A percentile compares a stretch with the other conserved stretches of the same genome.
These are phyloP conservation scores for Mycogone perniciosa DNA, from an alignment of 2,329 filamentous ascomycete genomes.

Conservation along the genomic window DNA sequence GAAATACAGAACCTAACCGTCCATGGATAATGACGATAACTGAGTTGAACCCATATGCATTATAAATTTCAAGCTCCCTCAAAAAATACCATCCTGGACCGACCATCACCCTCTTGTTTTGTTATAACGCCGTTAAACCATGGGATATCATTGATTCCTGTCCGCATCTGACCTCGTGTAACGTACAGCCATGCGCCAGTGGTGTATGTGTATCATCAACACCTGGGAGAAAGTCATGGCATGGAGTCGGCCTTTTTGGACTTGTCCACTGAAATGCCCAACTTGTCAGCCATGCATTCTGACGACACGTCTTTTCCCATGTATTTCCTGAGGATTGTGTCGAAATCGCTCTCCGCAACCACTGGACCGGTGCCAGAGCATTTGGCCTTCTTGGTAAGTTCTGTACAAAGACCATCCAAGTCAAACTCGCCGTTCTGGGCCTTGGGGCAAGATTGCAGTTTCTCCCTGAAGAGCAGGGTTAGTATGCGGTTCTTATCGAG, in stretches of 20 bases:
- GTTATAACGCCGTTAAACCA: slow-evolving; percentile 11
- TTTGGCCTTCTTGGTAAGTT: slow-evolving; percentile 91
- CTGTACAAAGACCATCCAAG: slow-evolving; percentile 84
- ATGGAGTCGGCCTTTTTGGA: slow-evolving; percentile 17
- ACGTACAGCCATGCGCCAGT: slow-evolving; percentile 11
- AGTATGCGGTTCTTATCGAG: slow-evolving; percentile 26
- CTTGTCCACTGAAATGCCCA: slow-evolving; percentile 51
- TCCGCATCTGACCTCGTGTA: slow-evolving; percentile 4
- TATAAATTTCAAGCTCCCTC: slow-evolving; percentile 3
- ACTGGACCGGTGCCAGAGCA: slow-evolving; percentile 89
- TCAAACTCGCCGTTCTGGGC: slow-evolving; percentile 90
- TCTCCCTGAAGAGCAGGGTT: slow-evolving; percentile 62
- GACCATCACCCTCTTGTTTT: slow-evolving; percentile 6
- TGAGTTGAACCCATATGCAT: slow-evolving; percentile 1
- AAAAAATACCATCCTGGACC: slow-evolving; percentile 1
- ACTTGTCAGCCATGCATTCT: slow-evolving; percentile 34
- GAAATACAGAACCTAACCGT: background rate
- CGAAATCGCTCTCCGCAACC: slow-evolving; percentile 82
- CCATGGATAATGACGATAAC: too few species aligned
- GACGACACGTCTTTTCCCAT: slow-evolving; percentile 39
- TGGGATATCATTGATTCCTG: slow-evolving; percentile 3
- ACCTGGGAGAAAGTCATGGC: slow-evolving; percentile 8
- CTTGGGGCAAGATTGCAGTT: slow-evolving; percentile 76
- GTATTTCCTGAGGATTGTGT: slow-evolving; percentile 65
- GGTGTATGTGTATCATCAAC: background rate